These are phyloP conservation scores for Aspergillus sp. DNA, from an alignment of 2,329 filamentous ascomycete species.

Conservation along the genomic window DNA sequence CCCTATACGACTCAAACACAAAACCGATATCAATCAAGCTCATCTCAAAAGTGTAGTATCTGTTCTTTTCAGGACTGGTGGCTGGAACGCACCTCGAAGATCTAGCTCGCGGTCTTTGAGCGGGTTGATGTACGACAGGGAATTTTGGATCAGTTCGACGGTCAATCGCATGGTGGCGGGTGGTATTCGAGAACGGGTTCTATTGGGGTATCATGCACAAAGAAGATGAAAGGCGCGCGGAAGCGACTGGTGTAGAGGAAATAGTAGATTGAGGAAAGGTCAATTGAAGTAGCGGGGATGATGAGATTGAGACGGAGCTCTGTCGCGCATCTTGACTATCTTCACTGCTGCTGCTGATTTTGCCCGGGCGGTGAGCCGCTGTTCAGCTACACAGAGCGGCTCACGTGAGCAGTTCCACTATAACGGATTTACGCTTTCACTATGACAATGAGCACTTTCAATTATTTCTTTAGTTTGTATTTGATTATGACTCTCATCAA, in stretches of 20 bases:
- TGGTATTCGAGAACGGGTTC: constrained; percentile 1
- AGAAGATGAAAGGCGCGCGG: not conserved
- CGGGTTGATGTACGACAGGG: constrained; percentile 97
- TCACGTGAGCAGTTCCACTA: not conserved
- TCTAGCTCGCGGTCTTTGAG: constrained; percentile 98
- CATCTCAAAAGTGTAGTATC: constrained; percentile 80
- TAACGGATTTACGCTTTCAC: too few species aligned
- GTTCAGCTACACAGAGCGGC: constrained; percentile 1
- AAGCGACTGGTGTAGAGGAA: not conserved
- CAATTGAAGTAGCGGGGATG: not conserved
- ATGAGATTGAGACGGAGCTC: constrained; percentile 12
- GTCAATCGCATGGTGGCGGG: constrained; percentile 79
- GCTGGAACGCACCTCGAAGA: constrained; percentile 83
- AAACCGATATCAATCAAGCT: constrained; percentile 81
- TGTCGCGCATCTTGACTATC: constrained; percentile 7
- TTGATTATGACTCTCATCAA: too few species aligned
- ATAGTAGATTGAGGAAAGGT: not conserved
- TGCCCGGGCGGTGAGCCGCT: constrained; percentile 20
- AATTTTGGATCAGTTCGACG: constrained; percentile 88
- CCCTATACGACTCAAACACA: constrained; percentile 64
- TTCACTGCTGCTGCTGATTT: constrained; percentile 12
- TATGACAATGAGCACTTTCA: too few species aligned
- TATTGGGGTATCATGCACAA: constrained; percentile 23
- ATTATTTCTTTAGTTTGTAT: too few species aligned
- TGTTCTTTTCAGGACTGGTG: constrained; percentile 74